A percentile compares a stretch with the other conserved stretches of the same genome.
Evolutionary conservation across 2,329 filamentous ascomycete species (phyloP).

Genomic region (Fusarium albidum): DNA sequence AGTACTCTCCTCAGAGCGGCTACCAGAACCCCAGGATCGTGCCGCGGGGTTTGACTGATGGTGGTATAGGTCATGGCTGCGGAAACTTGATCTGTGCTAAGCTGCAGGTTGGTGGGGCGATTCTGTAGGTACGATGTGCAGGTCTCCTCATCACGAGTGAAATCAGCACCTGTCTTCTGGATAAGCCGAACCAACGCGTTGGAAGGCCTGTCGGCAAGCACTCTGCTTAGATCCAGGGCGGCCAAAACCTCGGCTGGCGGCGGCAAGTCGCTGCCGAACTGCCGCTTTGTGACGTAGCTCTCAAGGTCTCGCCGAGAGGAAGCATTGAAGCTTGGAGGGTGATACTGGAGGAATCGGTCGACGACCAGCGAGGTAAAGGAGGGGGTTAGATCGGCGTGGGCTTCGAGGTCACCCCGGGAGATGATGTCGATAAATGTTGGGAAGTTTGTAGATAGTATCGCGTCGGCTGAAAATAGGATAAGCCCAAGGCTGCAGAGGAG

Average conservation of each 20-base stretch:
- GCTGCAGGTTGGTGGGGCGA: conserved; percentile 62
- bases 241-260: conserved; percentile 76
- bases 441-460: conserved; percentile 85
- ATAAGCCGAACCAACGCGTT: conserved; percentile 72
- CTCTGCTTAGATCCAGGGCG: conserved; percentile 72
- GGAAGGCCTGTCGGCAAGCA: conserved; percentile 66
- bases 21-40: conserved; percentile 65
- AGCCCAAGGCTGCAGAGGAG: conserved; percentile 52
- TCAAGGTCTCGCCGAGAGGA: conserved; percentile 74
- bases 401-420: conserved; percentile 68
- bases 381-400: conserved; percentile 71
- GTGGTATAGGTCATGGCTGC: conserved; percentile 75
- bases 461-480: conserved; percentile 71
- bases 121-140: conserved; percentile 64
- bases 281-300: conserved; percentile 73
- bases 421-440: conserved; percentile 80
- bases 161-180: conserved; percentile 76
- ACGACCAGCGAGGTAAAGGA: conserved; percentile 81
- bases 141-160: conserved; percentile 78
- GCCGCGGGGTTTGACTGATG: conserved; percentile 63
- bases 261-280: conserved; percentile 68
- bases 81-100: conserved; percentile 84
- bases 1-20: conserved; percentile 69
- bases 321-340: conserved; percentile 85
- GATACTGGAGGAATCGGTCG: conserved; percentile 86